These are phyloP conservation scores for Venturia asperata DNA, from an alignment of 2,329 filamentous ascomycete genomes.

Conservation along the genomic window DNA sequence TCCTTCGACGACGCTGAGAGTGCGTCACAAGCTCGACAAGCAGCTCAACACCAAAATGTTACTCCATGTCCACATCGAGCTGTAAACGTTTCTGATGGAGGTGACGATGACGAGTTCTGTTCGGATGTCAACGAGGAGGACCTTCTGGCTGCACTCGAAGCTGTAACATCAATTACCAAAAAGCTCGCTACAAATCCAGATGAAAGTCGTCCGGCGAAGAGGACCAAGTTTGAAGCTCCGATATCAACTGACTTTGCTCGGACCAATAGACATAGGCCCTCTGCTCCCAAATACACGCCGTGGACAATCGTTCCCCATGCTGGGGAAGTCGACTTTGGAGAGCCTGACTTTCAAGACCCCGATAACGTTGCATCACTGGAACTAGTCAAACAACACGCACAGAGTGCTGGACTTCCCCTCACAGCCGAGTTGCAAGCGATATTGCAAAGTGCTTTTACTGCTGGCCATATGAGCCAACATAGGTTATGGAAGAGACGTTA, in stretches of 20 bases:
- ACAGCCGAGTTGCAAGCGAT: not conserved
- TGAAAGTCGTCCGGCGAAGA: not conserved
- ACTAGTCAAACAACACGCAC: not conserved
- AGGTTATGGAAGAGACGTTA: not conserved
- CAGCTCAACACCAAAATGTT: not conserved
- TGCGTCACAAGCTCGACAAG: not conserved
- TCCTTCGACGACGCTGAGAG: not conserved
- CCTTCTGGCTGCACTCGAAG: not conserved
- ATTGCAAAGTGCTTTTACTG: not conserved
- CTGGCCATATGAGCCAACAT: not conserved
- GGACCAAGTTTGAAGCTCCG: not conserved
- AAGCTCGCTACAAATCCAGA: not conserved
- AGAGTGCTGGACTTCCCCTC: not conserved
- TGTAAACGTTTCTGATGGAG: not conserved
- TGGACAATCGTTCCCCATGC: not conserved
- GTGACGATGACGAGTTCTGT: not conserved
- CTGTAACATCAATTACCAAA: not conserved
- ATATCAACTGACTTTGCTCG: not conserved
- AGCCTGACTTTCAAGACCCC: not conserved
- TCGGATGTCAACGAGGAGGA: not conserved
- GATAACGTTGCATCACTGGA: not conserved
- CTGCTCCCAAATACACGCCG: not conserved
- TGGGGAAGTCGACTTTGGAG: constrained; percentile 2
- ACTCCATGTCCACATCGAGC: not conserved
- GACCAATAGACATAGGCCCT: not conserved